phyloP scores from a whole-genome alignment of 352 stramenopile species.

The Globisporangium sylvaticum region DNA sequence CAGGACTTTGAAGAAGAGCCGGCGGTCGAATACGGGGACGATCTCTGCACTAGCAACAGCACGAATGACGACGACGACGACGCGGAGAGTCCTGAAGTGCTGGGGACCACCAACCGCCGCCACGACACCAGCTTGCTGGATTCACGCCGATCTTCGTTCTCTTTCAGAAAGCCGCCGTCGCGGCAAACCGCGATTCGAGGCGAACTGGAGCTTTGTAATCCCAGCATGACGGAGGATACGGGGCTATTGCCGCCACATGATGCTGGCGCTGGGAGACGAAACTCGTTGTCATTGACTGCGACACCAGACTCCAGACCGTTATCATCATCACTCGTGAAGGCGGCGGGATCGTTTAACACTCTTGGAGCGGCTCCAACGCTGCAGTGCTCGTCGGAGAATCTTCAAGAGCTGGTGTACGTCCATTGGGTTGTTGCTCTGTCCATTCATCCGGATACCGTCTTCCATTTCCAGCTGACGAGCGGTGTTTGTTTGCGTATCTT shows the following conservation, averaged over 20 bases:
- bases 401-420: constrained; percentile 17
- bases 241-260: not conserved
- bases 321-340: not conserved
- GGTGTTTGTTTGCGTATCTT: not conserved
- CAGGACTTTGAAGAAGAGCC: constrained; percentile 5
- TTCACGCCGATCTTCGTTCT: not conserved
- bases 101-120: not conserved
- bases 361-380: constrained; percentile 6
- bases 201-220: constrained; percentile 16
- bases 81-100: not conserved
- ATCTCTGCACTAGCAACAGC: not conserved
- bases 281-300: not conserved
- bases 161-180: constrained; percentile 12
- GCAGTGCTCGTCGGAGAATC: constrained; percentile 16
- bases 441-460: constrained; percentile 3
- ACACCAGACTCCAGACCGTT: not conserved
- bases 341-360: not conserved
- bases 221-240: not conserved
- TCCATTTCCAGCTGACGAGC: not conserved
- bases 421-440: not conserved
- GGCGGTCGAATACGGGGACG: not conserved
- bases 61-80: not conserved
- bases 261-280: not conserved
- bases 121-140: not conserved
- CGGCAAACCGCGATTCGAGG: constrained; percentile 35